Percentiles rank a stretch among this genome's conserved stretches.
phyloP scores from a whole-genome alignment of 306 rosid species.

The Cucumis hystrix region DNA sequence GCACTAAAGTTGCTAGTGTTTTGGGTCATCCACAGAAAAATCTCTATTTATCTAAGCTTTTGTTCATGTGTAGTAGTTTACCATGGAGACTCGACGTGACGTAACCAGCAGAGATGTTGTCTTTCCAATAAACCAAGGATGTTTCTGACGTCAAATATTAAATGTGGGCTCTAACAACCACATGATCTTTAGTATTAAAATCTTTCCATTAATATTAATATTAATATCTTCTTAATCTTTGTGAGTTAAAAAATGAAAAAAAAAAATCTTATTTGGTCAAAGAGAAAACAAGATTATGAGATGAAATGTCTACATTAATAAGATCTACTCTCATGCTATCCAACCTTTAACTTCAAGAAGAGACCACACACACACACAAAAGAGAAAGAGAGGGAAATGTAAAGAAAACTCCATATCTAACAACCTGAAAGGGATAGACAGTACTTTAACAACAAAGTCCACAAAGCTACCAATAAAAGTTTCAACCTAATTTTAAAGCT shows the following conservation, averaged over 20 bases:
- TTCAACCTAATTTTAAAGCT: background rate
- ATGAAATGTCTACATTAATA: background rate
- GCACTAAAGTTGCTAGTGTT: too few relatives aligned
- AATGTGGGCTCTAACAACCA: background rate
- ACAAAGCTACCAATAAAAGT: background rate
- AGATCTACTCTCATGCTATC: background rate
- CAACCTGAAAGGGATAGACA: background rate
- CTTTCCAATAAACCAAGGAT: background rate
- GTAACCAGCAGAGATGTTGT: background rate
- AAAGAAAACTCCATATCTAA: slow-evolving; percentile 6
- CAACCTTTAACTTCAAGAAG: background rate
- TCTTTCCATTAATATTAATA: background rate
- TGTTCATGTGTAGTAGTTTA: too few relatives aligned
- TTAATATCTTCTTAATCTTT: background rate
- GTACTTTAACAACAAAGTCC: background rate
- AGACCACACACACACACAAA: background rate
- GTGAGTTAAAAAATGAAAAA: background rate
- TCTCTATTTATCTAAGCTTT: too few relatives aligned
- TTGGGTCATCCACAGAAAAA: too few relatives aligned
- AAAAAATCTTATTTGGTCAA: background rate
- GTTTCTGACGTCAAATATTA: background rate
- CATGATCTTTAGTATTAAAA: background rate
- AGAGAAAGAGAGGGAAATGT: background rate
- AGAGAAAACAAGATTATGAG: background rate
- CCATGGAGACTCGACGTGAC: background rate